Evolutionary conservation across 805 yeast genomes (phyloP), one percentile per base, ranked within the genome.

Genomic region (Wickerhamiella occidentalis): DNA sequence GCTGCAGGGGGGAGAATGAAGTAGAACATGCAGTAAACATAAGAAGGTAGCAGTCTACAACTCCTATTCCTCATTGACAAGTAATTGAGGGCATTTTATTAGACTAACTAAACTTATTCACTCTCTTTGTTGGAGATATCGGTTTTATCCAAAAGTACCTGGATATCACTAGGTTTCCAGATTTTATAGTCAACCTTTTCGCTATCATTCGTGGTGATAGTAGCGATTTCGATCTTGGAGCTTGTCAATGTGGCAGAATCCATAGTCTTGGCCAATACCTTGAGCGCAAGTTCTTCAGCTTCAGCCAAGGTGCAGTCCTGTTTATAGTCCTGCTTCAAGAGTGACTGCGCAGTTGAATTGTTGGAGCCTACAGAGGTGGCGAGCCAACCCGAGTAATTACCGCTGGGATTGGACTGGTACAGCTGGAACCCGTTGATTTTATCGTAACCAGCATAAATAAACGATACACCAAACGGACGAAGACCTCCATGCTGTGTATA

Each of bases 401-500:
- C 99, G 0, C 95, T 85, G 12, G 99, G 99, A 64, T 92, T 92
- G 21, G 95, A 83, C 5, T 96, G 88, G 69, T 81, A 92, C 56
- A 92, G 72, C 67, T 92, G 98, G 72, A 82, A 92, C 28, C 87
- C 87, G 60, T 80, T 81, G 60, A 85, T 71, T 48, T 86, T 90
- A 64, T 92, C 98, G 62, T 80, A 82, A 6, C 99, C 99, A 5
- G 97, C 98, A 62, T 85, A 92, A 53, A 92, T 77, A 67, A 92
- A 88, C 47, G 95, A 83, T 37, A 92, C 98, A 61, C 99, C 98
- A 65, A 87, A 92, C 18, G 99, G 99, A 67, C 99, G 82, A 61
- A 92, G 75, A 33, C 98, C 98, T 63, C 99, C 99, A 63, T 85
- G 95, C 67, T 92, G 99, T 6, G 99, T 92, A 67, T 92, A 92